Base-by-base conservation (phyloP, 306 rosid species). In the Bauhinia variegata region DNA sequence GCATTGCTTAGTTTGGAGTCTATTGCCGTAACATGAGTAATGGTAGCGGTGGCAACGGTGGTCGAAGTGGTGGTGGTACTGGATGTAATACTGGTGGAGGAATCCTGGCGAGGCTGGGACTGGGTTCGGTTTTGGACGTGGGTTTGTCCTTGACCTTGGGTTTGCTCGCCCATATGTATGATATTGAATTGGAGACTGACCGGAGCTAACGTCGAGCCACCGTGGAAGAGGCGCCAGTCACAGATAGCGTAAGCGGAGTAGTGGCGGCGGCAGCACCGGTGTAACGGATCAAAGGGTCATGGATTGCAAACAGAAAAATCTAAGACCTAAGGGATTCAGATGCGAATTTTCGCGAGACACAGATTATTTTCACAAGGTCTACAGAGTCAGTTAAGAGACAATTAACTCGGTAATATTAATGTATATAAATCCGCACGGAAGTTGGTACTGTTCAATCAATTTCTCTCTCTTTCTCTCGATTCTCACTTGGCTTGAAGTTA, bases 101-200 rank as follows among this genome's bases (percentile, higher is more conserved):
- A 44, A 38, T 63, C 78, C 51, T 30, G 67, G 50, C 36, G 77
- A 4, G 68, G 74, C 52, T 61, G 78, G 1, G 70, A 59, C 2
- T 72, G 84, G 19, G 80, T 14, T 68, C 65, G 80, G 75, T 75
- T 80, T 75, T 70, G 43, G 44, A 19, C 33, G 31, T 67, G 81
- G 18, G 67, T 17, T 57, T 67, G 87, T 43, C 62, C 69, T 71
- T 85, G 84, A 73, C 58, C 83, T 78, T 67, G 86, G 15, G 83
- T 79, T 58, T 86, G 91, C 77, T 92, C 96, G 48, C 96, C 99
- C 99, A 93, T 93, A 55, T 65, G 87, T 75, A 57, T 44, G n/a
- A n/a, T 51, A 55, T 72, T 75, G 31, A 30, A 79, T 63, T 15
- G 30, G 62, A 11, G 5, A 4, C 44, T 38, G 66, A 33, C 36